Conservation (phyloP, 2,329 filamentous ascomycete genomes). For the Eutypella sp. region DNA sequence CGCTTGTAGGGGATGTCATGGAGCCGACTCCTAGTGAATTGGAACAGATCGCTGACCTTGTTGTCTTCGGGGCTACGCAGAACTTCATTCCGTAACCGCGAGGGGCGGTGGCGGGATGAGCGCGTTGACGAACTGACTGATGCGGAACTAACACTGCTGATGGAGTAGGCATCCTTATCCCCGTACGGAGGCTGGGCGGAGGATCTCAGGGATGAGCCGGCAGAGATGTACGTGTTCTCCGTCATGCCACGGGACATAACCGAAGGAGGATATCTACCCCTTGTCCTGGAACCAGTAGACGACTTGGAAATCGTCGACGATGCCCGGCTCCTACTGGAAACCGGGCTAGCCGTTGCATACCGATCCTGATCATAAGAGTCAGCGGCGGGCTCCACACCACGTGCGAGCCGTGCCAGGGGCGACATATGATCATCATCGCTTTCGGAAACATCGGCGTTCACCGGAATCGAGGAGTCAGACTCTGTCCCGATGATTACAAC, state of each 20-base stretch:
- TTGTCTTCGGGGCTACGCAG: conserved; percentile 71
- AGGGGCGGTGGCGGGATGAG: conserved; percentile 47
- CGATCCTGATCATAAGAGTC: conserved; percentile 55
- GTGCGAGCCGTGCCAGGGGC: conserved; percentile 69
- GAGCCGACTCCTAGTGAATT: conserved; percentile 74
- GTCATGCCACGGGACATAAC: conserved; percentile 50
- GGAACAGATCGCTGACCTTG: conserved; percentile 74
- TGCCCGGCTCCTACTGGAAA: conserved; percentile 56
- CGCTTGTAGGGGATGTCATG: conserved; percentile 79
- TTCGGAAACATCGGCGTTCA: conserved; percentile 59
- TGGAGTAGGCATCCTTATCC: conserved; percentile 52
- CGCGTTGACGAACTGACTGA: conserved; percentile 46
- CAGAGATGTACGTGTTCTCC: conserved; percentile 64
- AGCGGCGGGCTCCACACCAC: conserved; percentile 58
- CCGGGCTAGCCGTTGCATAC: conserved; percentile 62
- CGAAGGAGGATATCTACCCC: conserved; percentile 45
- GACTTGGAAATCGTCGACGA: conserved; percentile 52
- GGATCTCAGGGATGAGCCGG: conserved; percentile 53
- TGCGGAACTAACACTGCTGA: conserved; percentile 43
- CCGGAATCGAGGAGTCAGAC: conserved; percentile 49
- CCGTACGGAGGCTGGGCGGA: conserved; percentile 27
- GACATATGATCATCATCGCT: conserved; percentile 75
- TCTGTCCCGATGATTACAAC: conserved; percentile 48
- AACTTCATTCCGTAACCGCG: conserved; percentile 75
- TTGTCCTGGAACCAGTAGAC: conserved; percentile 50